Base-by-base conservation (phyloP, 1,139 yeast genomes). In the Hansenula lynferdii region DNA sequence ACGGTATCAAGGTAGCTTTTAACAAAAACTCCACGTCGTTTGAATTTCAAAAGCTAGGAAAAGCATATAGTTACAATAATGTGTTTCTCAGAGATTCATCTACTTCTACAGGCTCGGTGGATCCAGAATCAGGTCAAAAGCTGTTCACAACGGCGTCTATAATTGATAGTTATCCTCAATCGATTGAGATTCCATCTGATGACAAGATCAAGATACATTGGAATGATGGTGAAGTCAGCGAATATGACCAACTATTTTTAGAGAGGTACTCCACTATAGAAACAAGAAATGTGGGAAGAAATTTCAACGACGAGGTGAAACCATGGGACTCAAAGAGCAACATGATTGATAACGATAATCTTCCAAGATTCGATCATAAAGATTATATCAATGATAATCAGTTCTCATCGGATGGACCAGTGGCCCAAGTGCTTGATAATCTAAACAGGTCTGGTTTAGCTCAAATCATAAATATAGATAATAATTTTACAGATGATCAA, bases 31-130 rank as follows among this genome's bases (percentile, higher is more conserved):
- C 35, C 24, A 50, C 54, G 1, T 42, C 49, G 1, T 36, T 53
- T 18, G 35, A 31, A 3, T 53, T 47, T 34, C 26, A 37, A 7
- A 31, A 40, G n/a, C n/a, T n/a, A 6, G 28, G 32, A 2, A 36
- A 47, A 24, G 54, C 60, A 1, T 68, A 72, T 17, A 62, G 68
- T 25, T 80, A 70, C 57, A 69, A 70, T 43, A 76, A 72, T 42
- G 59, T 76, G 3, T 82, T 84, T 51, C 64, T 85, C 28, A 65
- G 94, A 45, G 95, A 85, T 52, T 69, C 87, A 0, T 79, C 86
- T 36, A 57, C 60, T 5, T 64, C 77, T 5, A 52, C 64, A 0
- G 58, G 53, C 12, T 75, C 85, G 1, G 70, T 81, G 5, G 85
- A 84, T 48, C 64, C 67, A 3, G 57, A 61, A 23, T 72, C 87